Evolutionary conservation across 345 rosid species (phyloP).

Genomic region (Pseudoturritis turrita): DNA sequence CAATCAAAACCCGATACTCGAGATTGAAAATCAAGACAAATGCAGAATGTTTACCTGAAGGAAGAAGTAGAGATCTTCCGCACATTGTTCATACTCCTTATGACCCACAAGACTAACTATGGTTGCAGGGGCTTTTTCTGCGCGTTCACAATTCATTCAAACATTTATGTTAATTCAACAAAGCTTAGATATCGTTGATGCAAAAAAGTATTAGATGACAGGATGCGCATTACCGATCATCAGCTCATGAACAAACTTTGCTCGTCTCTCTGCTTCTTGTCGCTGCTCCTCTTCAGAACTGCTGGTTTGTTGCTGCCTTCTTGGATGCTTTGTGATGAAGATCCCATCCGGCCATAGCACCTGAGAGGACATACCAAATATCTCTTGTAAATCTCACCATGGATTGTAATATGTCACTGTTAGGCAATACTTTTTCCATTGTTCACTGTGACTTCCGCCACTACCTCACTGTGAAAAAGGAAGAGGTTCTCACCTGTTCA

Average conservation of each 20-base stretch:
- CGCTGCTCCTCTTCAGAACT: slow-evolving; percentile 54
- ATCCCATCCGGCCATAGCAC: slow-evolving; percentile 99
- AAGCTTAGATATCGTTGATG: background rate
- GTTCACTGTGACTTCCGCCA: background rate
- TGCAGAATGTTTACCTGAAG: slow-evolving; percentile 61
- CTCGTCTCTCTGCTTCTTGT: slow-evolving; percentile 73
- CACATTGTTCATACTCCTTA: slow-evolving; percentile 89
- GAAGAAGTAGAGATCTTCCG: slow-evolving; percentile 87
- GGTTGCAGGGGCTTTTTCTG: slow-evolving; percentile 89
- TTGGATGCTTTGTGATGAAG: slow-evolving; percentile 93
- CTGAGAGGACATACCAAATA: slow-evolving; percentile 34
- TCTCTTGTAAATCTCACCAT: background rate
- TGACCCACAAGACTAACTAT: slow-evolving; percentile 84
- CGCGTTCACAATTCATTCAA: background rate
- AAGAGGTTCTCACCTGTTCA: slow-evolving; percentile 60
- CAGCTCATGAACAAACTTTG: slow-evolving; percentile 82
- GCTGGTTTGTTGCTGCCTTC: slow-evolving; percentile 45
- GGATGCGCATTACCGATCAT: slow-evolving; percentile 64
- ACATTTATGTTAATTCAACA: background rate
- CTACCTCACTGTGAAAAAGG: background rate
- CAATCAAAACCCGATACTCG: background rate
- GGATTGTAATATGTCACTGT: slow-evolving; percentile 1
- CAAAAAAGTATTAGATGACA: background rate
- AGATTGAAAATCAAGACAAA: background rate
- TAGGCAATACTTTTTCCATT: background rate